Evolutionary conservation across 2,329 filamentous ascomycete species (phyloP).

Genomic region (Colletotrichum musae): DNA sequence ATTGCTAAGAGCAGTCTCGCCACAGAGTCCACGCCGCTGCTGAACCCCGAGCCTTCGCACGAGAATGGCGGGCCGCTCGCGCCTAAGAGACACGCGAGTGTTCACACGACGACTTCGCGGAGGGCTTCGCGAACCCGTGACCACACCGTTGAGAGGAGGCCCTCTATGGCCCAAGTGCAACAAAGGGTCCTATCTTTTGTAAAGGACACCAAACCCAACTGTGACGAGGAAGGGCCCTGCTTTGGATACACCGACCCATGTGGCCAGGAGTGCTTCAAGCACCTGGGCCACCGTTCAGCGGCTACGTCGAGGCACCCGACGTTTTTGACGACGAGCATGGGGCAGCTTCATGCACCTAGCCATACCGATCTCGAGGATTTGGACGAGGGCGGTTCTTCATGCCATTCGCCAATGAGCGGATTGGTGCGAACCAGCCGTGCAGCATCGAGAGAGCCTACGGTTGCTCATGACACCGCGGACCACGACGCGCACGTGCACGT

Average conservation of each 20-base stretch:
- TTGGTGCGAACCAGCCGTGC: constrained; percentile 54
- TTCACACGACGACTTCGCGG: constrained; percentile 22
- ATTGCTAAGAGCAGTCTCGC: constrained; percentile 42
- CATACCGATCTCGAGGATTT: constrained; percentile 49
- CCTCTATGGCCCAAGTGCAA: constrained; percentile 69
- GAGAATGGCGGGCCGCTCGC: constrained; percentile 45
- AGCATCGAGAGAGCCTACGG: constrained; percentile 56
- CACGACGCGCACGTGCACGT: constrained; percentile 45
- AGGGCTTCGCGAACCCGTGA: constrained; percentile 45
- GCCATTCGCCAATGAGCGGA: constrained; percentile 50
- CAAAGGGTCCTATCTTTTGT: constrained; percentile 75
- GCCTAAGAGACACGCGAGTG: constrained; percentile 47
- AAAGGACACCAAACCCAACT: constrained; percentile 74
- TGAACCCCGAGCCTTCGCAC: constrained; percentile 50
- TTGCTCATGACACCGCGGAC: constrained; percentile 42
- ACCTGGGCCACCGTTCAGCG: constrained; percentile 59
- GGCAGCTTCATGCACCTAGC: constrained; percentile 48
- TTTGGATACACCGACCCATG: constrained; percentile 77
- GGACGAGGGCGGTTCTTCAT: constrained; percentile 47
- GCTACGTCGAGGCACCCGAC: constrained; percentile 52
- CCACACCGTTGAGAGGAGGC: constrained; percentile 57
- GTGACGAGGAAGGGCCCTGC: constrained; percentile 73
- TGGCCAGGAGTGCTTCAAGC: constrained; percentile 76
- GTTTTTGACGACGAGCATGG: constrained; percentile 60
- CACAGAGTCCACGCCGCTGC: constrained; percentile 65